These are phyloP conservation scores for Zizania latifolia DNA, from an alignment of 176 grass and related monocot species.

Conservation along the genomic window DNA sequence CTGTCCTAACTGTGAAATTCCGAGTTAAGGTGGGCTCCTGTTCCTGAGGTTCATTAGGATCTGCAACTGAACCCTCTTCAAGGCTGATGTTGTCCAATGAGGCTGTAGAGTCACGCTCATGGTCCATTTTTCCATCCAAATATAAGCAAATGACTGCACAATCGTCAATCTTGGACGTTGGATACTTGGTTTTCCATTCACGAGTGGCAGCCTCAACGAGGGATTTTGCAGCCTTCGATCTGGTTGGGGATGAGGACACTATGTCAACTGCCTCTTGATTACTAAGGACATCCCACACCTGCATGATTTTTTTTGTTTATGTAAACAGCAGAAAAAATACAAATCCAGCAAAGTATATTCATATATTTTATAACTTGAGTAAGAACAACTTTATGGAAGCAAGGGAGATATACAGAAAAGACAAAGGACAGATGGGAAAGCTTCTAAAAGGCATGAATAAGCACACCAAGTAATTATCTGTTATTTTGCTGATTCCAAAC, in stretches of 20 bases:
- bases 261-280: conserved; percentile 93
- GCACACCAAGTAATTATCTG: conserved; percentile 10
- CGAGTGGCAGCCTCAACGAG: conserved; percentile 75
- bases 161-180: conserved; percentile 80
- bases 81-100: conserved; percentile 50
- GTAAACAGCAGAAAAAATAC: not conserved
- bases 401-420: conserved; percentile 17
- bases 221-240: conserved; percentile 55
- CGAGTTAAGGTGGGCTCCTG: conserved; percentile 58
- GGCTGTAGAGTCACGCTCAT: conserved; percentile 42
- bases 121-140: conserved; percentile 70
- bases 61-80: conserved; percentile 37
- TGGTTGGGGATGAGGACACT: conserved; percentile 54
- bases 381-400: conserved; percentile 16
- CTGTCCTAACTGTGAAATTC: conserved; percentile 66
- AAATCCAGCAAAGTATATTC: not conserved
- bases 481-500: conserved; percentile 19
- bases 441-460: not conserved
- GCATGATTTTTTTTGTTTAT: conserved; percentile 34
- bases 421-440: not conserved
- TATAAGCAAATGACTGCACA: conserved; percentile 86
- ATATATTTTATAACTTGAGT: not conserved
- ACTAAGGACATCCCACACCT: conserved; percentile 98
- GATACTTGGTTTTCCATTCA: conserved; percentile 94
- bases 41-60: conserved; percentile 34